Base-by-base conservation (phyloP, 2,329 filamentous ascomycete species). In the Gyromitra esculenta region DNA sequence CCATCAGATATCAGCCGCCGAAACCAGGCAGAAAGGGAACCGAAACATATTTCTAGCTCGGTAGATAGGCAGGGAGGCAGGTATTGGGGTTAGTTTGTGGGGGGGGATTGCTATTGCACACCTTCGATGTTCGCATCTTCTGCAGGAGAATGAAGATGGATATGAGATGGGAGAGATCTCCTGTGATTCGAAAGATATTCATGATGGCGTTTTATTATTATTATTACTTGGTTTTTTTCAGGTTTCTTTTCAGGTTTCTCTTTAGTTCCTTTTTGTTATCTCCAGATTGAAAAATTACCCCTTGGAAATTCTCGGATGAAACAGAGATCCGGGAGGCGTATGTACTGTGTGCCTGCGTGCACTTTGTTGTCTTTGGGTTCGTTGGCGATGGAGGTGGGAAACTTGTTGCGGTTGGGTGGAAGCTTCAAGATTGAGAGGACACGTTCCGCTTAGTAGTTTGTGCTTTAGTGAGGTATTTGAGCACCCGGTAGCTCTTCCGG, bases 91-190 rank as follows among this genome's bases (percentile, higher is more conserved):
- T 52, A 41, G 45, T 41, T 31, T 31, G 25, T 31, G 25, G 25
- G 25, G 64, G 60, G 60, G 71, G 37, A 68, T 21, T 77, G 54
- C 50, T 48, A 60, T 77, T 78, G 67, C 65, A 77, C 78, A 81
- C 80, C 73, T 84, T 85, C 72, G 79, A 81, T 59, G 77, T 79
- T 81, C 91, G 91, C 94, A 99, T 99, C 88, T 99, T 99, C 84
- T 97, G 94, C 79, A 99, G 87, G 78, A 99, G 87, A 81, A 99
- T 97, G 81, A 97, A 87, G 83, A 99, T 97, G 69, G 95, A 98
- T 79, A 91, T 87, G 81, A 99, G 86, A 87, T 99, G 96, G 87
- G 94, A 97, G 83, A 99, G 89, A 87, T 99, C 96, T 79, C 75
- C 79, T 57, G 75, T 74, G 57, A 80, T 70, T 68, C 79, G 78